Conservation (phyloP, 352 stramenopile species). For the Pythium scleroteichum region DNA sequence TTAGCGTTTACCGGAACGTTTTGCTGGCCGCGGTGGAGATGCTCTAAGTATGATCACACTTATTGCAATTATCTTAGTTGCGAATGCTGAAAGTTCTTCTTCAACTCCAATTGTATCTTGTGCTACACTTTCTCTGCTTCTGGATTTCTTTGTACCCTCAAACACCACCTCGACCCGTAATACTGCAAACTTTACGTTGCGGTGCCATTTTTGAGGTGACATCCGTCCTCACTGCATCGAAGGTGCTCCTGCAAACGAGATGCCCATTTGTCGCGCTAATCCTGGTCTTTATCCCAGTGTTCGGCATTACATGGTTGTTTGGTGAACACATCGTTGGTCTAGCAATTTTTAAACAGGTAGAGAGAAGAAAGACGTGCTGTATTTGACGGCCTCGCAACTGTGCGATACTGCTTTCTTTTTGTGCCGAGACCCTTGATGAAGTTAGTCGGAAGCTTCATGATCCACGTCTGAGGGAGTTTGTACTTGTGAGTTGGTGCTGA, state of each 20-base stretch:
- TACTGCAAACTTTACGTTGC: constrained; percentile 38
- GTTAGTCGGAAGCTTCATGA: constrained; percentile 33
- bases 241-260: constrained; percentile 32
- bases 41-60: too few relatives aligned
- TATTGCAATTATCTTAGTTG: too few relatives aligned
- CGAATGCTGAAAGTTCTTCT: constrained; percentile 22
- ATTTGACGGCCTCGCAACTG: constrained; percentile 43
- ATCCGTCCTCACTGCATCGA: constrained; percentile 33
- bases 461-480: constrained; percentile 37
- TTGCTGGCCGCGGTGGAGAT: too few relatives aligned
- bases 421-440: constrained; percentile 29
- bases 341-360: constrained; percentile 26
- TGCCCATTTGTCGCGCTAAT: constrained; percentile 44
- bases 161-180: constrained; percentile 23
- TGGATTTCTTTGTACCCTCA: constrained; percentile 27
- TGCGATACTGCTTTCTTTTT: constrained; percentile 40
- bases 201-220: constrained; percentile 38
- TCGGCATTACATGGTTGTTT: constrained; percentile 39
- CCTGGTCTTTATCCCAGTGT: constrained; percentile 41
- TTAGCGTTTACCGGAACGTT: too few relatives aligned
- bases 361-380: constrained; percentile 37
- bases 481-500: constrained; percentile 34
- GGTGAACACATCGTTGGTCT: constrained; percentile 30
- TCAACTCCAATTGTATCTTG: constrained; percentile 26
- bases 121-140: constrained; percentile 21